Conservation (phyloP, 805 yeast species). For the Suhomyces emberorum region DNA sequence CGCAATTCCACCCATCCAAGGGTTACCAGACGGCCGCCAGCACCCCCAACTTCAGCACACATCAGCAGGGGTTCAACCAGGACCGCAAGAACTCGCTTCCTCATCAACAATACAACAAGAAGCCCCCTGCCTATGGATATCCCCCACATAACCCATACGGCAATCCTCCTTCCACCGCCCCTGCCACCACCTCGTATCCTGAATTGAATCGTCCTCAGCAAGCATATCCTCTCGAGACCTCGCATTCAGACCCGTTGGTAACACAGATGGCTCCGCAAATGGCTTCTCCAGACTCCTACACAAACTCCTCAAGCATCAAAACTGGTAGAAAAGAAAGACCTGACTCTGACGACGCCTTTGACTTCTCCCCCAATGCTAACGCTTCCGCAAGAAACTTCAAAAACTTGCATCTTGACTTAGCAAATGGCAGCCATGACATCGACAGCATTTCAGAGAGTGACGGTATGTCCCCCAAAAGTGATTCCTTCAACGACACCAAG, state of each 20-base stretch:
- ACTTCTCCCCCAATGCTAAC: slow-evolving; percentile 14
- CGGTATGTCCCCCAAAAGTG: slow-evolving; percentile 5
- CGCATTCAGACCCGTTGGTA: neutral
- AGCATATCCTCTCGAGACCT: neutral
- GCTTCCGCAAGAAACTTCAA: slow-evolving; percentile 17
- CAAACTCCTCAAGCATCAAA: neutral
- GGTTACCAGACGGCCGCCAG: slow-evolving; percentile 7
- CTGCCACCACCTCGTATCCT: neutral
- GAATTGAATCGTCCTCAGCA: neutral
- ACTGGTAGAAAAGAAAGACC: neutral
- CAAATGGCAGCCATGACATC: slow-evolving; percentile 1
- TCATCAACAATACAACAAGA: neutral
- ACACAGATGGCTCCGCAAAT: neutral
- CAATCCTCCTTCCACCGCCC: slow-evolving; percentile 3
- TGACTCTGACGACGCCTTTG: slow-evolving; percentile 8
- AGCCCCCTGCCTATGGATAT: slow-evolving; percentile 2
- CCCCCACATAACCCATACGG: slow-evolving; percentile 5
- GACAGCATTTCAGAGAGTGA: slow-evolving; percentile 9
- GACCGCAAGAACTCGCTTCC: slow-evolving; percentile 1
- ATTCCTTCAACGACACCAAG: slow-evolving; percentile 8
- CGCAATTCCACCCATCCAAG: slow-evolving; percentile 1
- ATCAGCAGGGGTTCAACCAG: slow-evolving; percentile 2
- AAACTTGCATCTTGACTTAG: slow-evolving; percentile 19
- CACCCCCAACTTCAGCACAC: slow-evolving; percentile 5
- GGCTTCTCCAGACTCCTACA: slow-evolving; percentile 5